These are phyloP conservation scores for Epicoccum sorghinum DNA, from an alignment of 2,329 filamentous ascomycete species.

Conservation along the genomic window DNA sequence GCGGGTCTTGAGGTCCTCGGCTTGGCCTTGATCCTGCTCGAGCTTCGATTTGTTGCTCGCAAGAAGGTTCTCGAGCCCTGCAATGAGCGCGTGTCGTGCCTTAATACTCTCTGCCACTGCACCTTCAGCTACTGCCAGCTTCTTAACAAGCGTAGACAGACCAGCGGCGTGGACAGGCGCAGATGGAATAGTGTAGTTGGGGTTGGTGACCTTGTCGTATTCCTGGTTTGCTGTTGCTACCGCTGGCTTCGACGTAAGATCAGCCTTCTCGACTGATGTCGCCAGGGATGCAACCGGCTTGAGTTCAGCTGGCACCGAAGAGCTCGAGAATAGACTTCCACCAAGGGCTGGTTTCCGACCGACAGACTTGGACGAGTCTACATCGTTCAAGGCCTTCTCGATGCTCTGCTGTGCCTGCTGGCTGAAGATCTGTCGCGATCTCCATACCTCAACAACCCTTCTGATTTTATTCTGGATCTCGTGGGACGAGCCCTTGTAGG, in stretches of 20 bases:
- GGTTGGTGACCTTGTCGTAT: conserved; percentile 81
- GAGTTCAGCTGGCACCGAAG: conserved; percentile 75
- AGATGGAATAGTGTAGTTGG: conserved; percentile 71
- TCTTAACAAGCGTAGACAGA: conserved; percentile 87
- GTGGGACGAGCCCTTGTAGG: conserved; percentile 82
- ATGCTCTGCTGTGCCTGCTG: conserved; percentile 77
- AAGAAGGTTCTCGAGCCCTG: conserved; percentile 81
- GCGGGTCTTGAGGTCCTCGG: conserved; percentile 68
- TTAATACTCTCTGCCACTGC: conserved; percentile 90
- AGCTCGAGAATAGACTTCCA: conserved; percentile 72
- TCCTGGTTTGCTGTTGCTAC: conserved; percentile 77
- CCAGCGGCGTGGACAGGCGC: conserved; percentile 91
- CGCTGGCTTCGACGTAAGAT: conserved; percentile 69
- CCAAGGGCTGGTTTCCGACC: conserved; percentile 64
- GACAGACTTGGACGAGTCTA: conserved; percentile 53
- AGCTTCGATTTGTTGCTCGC: conserved; percentile 74
- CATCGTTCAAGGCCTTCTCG: conserved; percentile 74
- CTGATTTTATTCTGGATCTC: conserved; percentile 89
- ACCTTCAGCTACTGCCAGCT: conserved; percentile 83
- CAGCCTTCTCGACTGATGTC: conserved; percentile 74
- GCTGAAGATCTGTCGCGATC: conserved; percentile 84
- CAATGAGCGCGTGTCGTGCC: conserved; percentile 77
- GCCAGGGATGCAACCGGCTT: conserved; percentile 75
- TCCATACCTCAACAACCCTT: conserved; percentile 94
- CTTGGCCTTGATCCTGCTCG: conserved; percentile 69